Conservation (phyloP, 2,329 filamentous ascomycete genomes). For the Aureobasidium sp. region DNA sequence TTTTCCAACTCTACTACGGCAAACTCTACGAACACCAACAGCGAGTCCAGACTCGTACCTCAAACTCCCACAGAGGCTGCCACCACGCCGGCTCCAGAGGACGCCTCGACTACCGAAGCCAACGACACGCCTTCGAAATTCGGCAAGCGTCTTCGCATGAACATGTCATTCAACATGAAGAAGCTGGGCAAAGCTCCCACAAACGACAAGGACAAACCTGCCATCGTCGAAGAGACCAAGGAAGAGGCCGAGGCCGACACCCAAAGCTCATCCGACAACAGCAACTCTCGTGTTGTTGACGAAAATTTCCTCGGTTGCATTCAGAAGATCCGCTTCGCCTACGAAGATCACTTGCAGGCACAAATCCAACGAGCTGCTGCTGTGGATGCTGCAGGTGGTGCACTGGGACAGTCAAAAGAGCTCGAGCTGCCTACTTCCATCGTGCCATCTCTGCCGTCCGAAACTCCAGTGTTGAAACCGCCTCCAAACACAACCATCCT, state of each 20-base stretch:
- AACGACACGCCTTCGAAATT: slow-evolving; percentile 47
- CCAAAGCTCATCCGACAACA: slow-evolving; percentile 43
- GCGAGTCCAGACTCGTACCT: slow-evolving; percentile 16
- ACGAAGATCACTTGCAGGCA: slow-evolving; percentile 58
- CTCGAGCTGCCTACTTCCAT: slow-evolving; percentile 52
- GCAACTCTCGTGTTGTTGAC: slow-evolving; percentile 63
- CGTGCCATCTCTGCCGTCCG: slow-evolving; percentile 59
- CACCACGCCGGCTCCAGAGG: slow-evolving; percentile 24
- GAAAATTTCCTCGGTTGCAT: slow-evolving; percentile 65
- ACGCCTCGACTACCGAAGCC: slow-evolving; percentile 36
- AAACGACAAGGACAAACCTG: slow-evolving; percentile 51
- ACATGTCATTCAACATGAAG: slow-evolving; percentile 60
- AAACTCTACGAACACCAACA: slow-evolving; percentile 17
- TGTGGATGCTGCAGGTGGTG: slow-evolving; percentile 26
- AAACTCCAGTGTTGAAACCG: slow-evolving; percentile 68
- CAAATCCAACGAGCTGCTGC: slow-evolving; percentile 24
- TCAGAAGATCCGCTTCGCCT: slow-evolving; percentile 63
- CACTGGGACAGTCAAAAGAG: slow-evolving; percentile 13
- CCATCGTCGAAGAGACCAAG: slow-evolving; percentile 66
- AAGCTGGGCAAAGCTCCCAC: slow-evolving; percentile 66
- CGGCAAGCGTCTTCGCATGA: slow-evolving; percentile 75
- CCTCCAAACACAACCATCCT: slow-evolving; percentile 55
- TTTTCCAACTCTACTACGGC: slow-evolving; percentile 49
- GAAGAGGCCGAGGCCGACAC: slow-evolving; percentile 45
- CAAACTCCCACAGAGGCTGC: slow-evolving; percentile 30